phyloP scores from a whole-genome alignment of 2,329 filamentous ascomycete species.

The Lasiodiplodia citricola region DNA sequence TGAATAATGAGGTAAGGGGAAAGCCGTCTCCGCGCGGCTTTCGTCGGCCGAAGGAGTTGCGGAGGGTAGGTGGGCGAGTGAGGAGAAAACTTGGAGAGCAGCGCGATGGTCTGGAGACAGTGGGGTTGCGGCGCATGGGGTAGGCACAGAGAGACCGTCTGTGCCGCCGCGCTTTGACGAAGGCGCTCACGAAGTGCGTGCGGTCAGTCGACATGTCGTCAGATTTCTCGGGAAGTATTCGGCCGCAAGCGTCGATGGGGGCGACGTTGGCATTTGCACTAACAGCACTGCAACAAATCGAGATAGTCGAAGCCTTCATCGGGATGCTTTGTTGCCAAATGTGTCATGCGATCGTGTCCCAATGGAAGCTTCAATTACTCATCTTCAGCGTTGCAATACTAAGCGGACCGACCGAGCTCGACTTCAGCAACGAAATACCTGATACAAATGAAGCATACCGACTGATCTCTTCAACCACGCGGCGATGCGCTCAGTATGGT shows the following conservation, averaged over 20 bases:
- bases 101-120: neutral
- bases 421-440: no score
- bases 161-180: neutral
- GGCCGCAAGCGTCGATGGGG: no score
- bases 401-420: neutral
- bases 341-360: neutral
- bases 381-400: neutral
- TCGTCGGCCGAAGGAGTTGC: neutral
- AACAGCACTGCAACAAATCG: neutral
- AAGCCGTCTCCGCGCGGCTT: neutral
- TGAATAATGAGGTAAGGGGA: neutral
- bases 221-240: neutral
- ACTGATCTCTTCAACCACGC: no score
- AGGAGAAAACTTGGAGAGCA: no score
- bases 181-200: neutral
- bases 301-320: neutral
- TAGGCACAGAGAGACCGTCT: neutral
- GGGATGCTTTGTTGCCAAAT: neutral
- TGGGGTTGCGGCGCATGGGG: neutral
- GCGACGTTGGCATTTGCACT: no score
- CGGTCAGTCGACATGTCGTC: neutral
- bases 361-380: neutral
- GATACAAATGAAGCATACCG: no score
- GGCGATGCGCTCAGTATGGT: no score
- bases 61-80: neutral